These are phyloP conservation scores for Camellia oleifera DNA, from an alignment of 179 eudicot species.

Conservation along the genomic window DNA sequence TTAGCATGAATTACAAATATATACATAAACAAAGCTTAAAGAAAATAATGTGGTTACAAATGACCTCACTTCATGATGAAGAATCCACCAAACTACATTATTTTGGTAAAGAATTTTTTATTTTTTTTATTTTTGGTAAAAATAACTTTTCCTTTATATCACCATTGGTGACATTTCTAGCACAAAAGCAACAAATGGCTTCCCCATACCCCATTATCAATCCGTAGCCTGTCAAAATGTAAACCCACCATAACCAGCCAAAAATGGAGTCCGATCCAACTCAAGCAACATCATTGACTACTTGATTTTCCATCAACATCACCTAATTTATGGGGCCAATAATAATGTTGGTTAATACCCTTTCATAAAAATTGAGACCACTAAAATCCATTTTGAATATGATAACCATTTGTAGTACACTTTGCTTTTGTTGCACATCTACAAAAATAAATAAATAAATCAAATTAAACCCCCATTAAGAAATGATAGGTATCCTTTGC, in stretches of 20 bases:
- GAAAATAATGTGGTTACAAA: no score
- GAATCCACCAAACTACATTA: no score
- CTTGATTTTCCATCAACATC: background rate
- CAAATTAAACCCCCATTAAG: background rate
- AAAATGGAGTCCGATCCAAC: slow-evolving; percentile 6
- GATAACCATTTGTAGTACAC: slow-evolving; percentile 12
- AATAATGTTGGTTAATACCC: background rate
- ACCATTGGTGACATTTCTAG: background rate
- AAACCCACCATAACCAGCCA: background rate
- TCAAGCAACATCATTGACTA: background rate
- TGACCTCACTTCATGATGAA: no score
- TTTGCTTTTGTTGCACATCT: background rate
- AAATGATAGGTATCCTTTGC: background rate
- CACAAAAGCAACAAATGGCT: background rate
- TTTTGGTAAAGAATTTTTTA: no score
- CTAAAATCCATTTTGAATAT: background rate
- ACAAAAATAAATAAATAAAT: background rate
- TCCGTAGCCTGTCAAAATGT: background rate
- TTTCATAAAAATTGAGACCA: background rate
- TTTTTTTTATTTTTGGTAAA: no score
- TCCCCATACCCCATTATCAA: background rate
- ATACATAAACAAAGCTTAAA: no score
- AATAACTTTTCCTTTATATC: no score
- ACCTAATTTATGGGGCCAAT: background rate
- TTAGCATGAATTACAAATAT: no score